phyloP scores from a whole-genome alignment of 805 yeast species.

The Zygoascus bituminiphila region DNA sequence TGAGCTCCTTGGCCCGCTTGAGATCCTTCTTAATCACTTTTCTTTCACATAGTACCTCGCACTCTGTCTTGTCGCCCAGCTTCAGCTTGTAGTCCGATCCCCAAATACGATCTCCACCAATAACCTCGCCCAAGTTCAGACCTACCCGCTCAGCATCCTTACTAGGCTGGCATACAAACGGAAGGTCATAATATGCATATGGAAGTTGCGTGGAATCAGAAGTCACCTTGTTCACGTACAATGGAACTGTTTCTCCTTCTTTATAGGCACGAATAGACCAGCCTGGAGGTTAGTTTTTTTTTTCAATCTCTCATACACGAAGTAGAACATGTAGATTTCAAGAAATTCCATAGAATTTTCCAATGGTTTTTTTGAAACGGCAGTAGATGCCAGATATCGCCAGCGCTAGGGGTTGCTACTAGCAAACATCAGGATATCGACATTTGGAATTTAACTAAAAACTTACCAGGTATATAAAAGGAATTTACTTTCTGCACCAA shows the following conservation, averaged over 20 bases:
- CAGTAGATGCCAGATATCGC: too few species aligned
- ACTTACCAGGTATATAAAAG: conserved; percentile 18
- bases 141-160: conserved; percentile 50
- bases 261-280: conserved; percentile 34
- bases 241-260: conserved; percentile 54
- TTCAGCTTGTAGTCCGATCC: conserved; percentile 58
- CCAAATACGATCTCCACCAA: conserved; percentile 75
- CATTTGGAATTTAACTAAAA: background rate
- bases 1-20: conserved; percentile 47
- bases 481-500: conserved; percentile 5
- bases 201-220: conserved; percentile 74
- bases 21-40: conserved; percentile 45
- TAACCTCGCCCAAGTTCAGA: conserved; percentile 64
- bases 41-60: conserved; percentile 62
- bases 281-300: too few species aligned
- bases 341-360: too few species aligned
- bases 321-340: too few species aligned
- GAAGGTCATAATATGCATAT: conserved; percentile 65
- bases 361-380: too few species aligned
- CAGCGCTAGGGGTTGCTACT: background rate
- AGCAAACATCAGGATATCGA: background rate
- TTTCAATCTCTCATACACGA: too few species aligned
- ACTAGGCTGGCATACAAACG: conserved; percentile 68
- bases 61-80: conserved; percentile 58
- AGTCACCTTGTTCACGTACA: conserved; percentile 69